phyloP scores from a whole-genome alignment of 2,329 filamentous ascomycete genomes.

The Biscogniauxia sp. region DNA sequence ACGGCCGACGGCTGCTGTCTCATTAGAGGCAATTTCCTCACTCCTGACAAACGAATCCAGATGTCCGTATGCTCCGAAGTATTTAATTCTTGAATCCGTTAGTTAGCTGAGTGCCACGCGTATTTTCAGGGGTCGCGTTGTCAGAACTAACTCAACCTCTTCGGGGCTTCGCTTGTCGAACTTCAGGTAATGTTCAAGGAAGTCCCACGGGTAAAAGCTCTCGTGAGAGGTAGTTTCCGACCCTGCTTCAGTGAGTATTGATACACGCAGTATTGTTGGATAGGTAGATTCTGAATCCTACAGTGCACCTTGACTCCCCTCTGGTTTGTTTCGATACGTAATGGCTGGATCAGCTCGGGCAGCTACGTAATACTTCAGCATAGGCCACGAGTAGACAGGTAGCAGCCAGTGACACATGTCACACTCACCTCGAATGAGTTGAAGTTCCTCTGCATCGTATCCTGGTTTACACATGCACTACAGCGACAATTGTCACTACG shows the following conservation, averaged over 20 bases:
- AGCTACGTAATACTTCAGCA: slow-evolving; percentile 38
- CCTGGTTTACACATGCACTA: slow-evolving; percentile 61
- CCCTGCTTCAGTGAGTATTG: slow-evolving; percentile 49
- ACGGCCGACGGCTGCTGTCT: slow-evolving; percentile 53
- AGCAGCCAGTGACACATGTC: not conserved
- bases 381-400: not conserved
- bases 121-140: not conserved
- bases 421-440: slow-evolving; percentile 62
- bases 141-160: slow-evolving; percentile 30
- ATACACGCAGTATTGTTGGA: not conserved
- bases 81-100: slow-evolving; percentile 15
- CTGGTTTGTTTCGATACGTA: slow-evolving; percentile 31
- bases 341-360: slow-evolving; percentile 39
- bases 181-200: slow-evolving; percentile 50
- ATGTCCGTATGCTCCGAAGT: slow-evolving; percentile 31
- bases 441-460: slow-evolving; percentile 67
- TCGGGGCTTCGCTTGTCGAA: slow-evolving; percentile 34
- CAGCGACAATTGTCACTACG: slow-evolving; percentile 72
- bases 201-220: slow-evolving; percentile 65
- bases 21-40: slow-evolving; percentile 55
- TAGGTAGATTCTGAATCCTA: slow-evolving; percentile 25
- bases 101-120: slow-evolving; percentile 2
- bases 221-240: slow-evolving; percentile 60
- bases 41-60: slow-evolving; percentile 48
- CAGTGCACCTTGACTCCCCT: slow-evolving; percentile 48